These are phyloP conservation scores for Juglanconis oblonga DNA, from an alignment of 2,329 filamentous ascomycete species.

Conservation along the genomic window DNA sequence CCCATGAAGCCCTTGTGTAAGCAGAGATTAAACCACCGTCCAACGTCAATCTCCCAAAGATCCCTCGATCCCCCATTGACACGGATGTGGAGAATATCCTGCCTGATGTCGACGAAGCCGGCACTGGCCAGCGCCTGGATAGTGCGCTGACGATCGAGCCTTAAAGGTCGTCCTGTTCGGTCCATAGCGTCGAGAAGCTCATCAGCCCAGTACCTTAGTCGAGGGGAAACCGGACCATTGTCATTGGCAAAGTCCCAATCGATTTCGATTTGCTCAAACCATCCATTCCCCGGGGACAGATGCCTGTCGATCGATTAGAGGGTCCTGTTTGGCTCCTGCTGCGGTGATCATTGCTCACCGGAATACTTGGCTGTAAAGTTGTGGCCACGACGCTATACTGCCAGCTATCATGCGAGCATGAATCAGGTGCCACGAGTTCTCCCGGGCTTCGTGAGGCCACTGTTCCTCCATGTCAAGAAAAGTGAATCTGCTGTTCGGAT, in stretches of 20 bases:
- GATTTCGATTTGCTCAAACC: conserved; percentile 85
- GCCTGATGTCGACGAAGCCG: conserved; percentile 78
- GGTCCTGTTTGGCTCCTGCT: background rate
- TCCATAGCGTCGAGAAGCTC: conserved; percentile 67
- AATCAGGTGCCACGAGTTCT: conserved; percentile 72
- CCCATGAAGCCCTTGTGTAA: conserved; percentile 71
- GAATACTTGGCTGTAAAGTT: conserved; percentile 69
- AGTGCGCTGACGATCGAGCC: conserved; percentile 50
- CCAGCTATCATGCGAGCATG: conserved; percentile 79
- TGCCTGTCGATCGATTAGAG: conserved; percentile 51
- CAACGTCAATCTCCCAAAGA: conserved; percentile 63
- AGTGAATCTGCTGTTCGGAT: conserved; percentile 64
- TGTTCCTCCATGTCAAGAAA: conserved; percentile 75
- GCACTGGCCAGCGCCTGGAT: conserved; percentile 60
- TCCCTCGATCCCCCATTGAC: conserved; percentile 72
- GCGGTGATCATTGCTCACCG: conserved; percentile 43
- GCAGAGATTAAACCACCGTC: conserved; percentile 80
- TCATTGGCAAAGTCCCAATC: conserved; percentile 76
- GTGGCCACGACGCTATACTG: conserved; percentile 72
- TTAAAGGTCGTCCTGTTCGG: conserved; percentile 62
- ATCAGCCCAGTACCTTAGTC: conserved; percentile 64
- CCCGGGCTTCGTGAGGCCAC: conserved; percentile 52
- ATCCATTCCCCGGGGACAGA: conserved; percentile 70
- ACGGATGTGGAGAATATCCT: conserved; percentile 66
- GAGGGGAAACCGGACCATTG: conserved; percentile 55